Evolutionary conservation across 495 filamentous ascomycete genomes (phyloP).

Genomic region (Aspergillus leporis): DNA sequence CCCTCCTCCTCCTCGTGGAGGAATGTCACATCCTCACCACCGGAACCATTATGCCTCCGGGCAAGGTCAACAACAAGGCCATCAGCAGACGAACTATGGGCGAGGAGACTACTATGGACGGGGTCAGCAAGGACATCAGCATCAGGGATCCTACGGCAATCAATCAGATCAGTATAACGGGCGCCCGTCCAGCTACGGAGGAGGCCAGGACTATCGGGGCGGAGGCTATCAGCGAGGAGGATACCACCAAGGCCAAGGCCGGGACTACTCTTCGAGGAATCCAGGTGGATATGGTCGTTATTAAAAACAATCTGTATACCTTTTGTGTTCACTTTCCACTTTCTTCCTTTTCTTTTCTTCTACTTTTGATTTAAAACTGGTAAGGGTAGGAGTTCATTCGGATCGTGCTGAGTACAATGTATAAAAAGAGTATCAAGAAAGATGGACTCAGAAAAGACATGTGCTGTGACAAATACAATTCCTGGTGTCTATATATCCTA

Average conservation of each 20-base stretch:
- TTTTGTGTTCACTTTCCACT: slow-evolving; percentile 17
- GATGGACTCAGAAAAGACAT: background rate
- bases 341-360: slow-evolving; percentile 13
- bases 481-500: background rate
- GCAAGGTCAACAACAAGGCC: slow-evolving; percentile 24
- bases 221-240: slow-evolving; percentile 33
- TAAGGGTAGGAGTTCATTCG: background rate
- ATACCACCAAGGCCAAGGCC: slow-evolving; percentile 23
- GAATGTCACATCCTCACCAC: slow-evolving; percentile 29
- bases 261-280: slow-evolving; percentile 30
- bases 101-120: slow-evolving; percentile 31
- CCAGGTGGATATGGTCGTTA: slow-evolving; percentile 45
- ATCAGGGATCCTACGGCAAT: slow-evolving; percentile 21
- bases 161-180: slow-evolving; percentile 22
- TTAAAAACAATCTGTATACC: slow-evolving; percentile 18
- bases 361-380: background rate
- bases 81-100: slow-evolving; percentile 24
- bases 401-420: background rate
- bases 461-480: background rate
- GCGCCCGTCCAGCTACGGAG: slow-evolving; percentile 26
- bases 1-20: slow-evolving; percentile 44
- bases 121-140: slow-evolving; percentile 31
- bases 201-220: slow-evolving; percentile 27
- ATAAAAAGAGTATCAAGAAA: background rate
- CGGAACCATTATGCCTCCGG: slow-evolving; percentile 8